Conservation (phyloP, 192 early-diverging fungal genomes). For the Rhizoclosmatium globosum region DNA sequence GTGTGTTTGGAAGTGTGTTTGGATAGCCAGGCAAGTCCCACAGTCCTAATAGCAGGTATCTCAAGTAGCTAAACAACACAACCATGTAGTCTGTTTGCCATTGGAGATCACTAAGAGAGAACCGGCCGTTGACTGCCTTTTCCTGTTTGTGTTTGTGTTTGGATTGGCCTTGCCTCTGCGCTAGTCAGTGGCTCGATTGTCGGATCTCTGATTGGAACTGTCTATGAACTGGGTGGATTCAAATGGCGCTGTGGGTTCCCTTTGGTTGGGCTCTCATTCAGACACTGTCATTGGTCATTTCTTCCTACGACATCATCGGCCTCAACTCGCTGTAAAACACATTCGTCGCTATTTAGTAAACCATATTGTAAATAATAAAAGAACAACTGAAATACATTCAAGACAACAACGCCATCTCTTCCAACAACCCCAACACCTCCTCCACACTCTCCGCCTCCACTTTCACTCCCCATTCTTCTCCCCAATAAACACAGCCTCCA, state of each 20-base stretch:
- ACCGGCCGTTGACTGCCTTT: neutral
- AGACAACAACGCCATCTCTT: slow-evolving; percentile 23
- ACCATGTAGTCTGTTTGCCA: neutral
- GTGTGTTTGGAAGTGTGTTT: slow-evolving; percentile 16
- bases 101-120: neutral
- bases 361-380: neutral
- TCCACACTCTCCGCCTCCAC: slow-evolving; percentile 37
- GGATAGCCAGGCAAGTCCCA: slow-evolving; percentile 22
- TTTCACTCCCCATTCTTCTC: slow-evolving; percentile 41
- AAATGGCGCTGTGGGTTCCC: slow-evolving; percentile 38
- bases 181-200: slow-evolving; percentile 3
- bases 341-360: neutral
- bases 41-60: neutral
- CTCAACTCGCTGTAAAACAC: slow-evolving; percentile 37
- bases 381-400: neutral
- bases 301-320: slow-evolving; percentile 35
- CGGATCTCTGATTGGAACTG: slow-evolving; percentile 28
- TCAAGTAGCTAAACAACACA: neutral
- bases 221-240: slow-evolving; percentile 31
- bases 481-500: slow-evolving; percentile 40
- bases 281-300: slow-evolving; percentile 27
- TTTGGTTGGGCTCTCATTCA: slow-evolving; percentile 41
- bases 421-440: slow-evolving; percentile 25
- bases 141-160: slow-evolving; percentile 11
- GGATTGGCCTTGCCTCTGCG: slow-evolving; percentile 6